Base-by-base conservation (phyloP, 1,139 yeast genomes). In the Kodamaea alishanica region DNA sequence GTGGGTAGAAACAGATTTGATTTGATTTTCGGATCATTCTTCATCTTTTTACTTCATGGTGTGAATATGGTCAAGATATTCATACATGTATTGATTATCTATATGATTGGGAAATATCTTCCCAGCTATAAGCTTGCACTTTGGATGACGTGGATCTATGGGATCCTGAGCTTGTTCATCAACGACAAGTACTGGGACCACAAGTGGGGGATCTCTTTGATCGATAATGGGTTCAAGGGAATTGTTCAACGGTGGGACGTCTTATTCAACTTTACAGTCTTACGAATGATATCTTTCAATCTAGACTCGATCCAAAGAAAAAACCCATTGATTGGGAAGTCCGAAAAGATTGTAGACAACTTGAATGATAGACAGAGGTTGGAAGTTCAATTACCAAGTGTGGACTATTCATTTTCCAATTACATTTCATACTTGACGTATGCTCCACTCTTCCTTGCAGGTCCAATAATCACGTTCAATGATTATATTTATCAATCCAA, bases 161-260 rank as follows among this genome's bases (percentile, higher is more conserved):
- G 96, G 1, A 63, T 94, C 11, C 75, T 71, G 20, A 70, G 90
- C 0, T 66, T 94, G 31, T 89, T 92, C 56, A 58, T 88, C 38
- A 92, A 92, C 56, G 96, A 88, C 52, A 65, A 67, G 41, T 78
- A 70, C 45, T 70, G 88, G 39, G 71, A 75, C 24, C 68, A 74
- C 42, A 77, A 75, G 11, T 71, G 76, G 39, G 81, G 78, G 2
- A 50, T 81, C 20, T 58, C 67, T 0, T 59, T 75, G 22, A 57
- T 87, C 49, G 95, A 81, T 51, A 49, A 61, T 27, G 74, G 79
- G 1, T 81, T 73, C 51, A 71, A 68, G 56, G 97, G 98, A 0
- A 73, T 90, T 23, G 81, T 92, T 48, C 73, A 79, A 12, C 71
- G 97, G 49, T 94, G 99, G 99, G 97, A 92, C 56, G 97, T 94